Evolutionary conservation across 768 basidiomycete genomes (phyloP).

Genomic region (Termitomyces bulborhizus): DNA sequence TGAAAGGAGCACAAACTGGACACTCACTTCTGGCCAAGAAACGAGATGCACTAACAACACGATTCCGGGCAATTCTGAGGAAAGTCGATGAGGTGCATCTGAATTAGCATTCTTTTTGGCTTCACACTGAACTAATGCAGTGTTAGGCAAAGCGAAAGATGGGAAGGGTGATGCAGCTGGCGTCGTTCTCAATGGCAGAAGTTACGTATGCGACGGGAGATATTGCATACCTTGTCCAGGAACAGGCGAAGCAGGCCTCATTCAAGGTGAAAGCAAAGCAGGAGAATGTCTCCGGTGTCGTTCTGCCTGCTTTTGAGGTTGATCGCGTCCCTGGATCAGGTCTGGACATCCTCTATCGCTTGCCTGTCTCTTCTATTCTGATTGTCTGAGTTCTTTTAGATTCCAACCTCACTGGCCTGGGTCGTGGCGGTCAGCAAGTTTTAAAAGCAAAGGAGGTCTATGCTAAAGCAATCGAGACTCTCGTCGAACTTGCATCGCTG

Average conservation of each 20-base stretch:
- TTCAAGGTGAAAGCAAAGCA: constrained; percentile 94
- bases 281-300: constrained; percentile 97
- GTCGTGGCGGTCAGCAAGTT: constrained; percentile 95
- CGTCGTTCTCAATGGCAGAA: constrained; percentile 98
- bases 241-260: constrained; percentile 84
- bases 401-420: constrained; percentile 95
- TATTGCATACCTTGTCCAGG: constrained; percentile 96
- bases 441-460: constrained; percentile 95
- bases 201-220: constrained; percentile 98
- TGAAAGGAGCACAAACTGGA: constrained; percentile 92
- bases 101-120: not conserved
- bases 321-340: constrained; percentile 84
- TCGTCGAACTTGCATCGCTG: constrained; percentile 94
- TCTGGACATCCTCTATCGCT: constrained; percentile 19
- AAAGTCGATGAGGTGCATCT: constrained; percentile 92
- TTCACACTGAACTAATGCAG: constrained; percentile 19
- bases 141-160: constrained; percentile 94
- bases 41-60: constrained; percentile 90
- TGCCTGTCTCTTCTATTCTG: not conserved
- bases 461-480: constrained; percentile 93
- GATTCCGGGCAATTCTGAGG: constrained; percentile 89
- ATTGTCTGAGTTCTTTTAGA: constrained; percentile 37
- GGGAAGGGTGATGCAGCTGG: constrained; percentile 98
- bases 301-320: constrained; percentile 91
- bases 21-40: constrained; percentile 97